Base-by-base conservation (phyloP, 129 eudicot genomes). In the Flaveria robusta region DNA sequence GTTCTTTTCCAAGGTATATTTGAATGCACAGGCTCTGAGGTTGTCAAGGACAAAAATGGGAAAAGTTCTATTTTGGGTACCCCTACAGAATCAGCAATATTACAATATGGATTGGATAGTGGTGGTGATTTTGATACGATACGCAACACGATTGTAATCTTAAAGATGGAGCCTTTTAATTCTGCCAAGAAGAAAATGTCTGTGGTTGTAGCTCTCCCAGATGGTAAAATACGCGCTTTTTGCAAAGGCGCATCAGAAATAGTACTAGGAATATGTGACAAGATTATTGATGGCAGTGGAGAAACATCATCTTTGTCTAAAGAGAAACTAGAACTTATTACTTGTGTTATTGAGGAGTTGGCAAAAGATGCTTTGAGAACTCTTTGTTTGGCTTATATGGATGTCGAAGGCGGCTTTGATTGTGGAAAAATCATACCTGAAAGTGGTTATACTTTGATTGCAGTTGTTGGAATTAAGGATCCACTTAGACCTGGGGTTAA, bases 231-330 rank as follows among this genome's bases (percentile, higher is more conserved):
- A 15, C 83, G 91, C 45, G 98, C 90, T 4, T 88, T 86, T 46
- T 85, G 93, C 79, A 92, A 92, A 87, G 98, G 98, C 3, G 98
- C 98, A 43, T 86, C 98, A 0, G 98, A 92, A 51, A 92, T 92
- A 46, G 73, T 92, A 51, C 2, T 92, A 14, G 72, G 80, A 27
- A 72, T 86, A 83, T 92, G 98, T 60, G 83, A 85, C 74, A 92
- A 54, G 47, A 45, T 78, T 7, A 56, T 92, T n/a, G 87, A 86
- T 67, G 24, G 46, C 9, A 70, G 78, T 69, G 96, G 96, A 45
- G 85, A 86, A 51, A 4, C 46, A 5, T 82, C 81, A 34, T 54
- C 52, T 5, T 52, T 92, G 67, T 72, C 93, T 0, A 82, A 81
- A 81, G 94, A 92, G 76, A 76, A 81, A 60, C 50, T 51, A 37